phyloP scores from a whole-genome alignment of 768 basidiomycete genomes.

The Clavaria fumosa region DNA sequence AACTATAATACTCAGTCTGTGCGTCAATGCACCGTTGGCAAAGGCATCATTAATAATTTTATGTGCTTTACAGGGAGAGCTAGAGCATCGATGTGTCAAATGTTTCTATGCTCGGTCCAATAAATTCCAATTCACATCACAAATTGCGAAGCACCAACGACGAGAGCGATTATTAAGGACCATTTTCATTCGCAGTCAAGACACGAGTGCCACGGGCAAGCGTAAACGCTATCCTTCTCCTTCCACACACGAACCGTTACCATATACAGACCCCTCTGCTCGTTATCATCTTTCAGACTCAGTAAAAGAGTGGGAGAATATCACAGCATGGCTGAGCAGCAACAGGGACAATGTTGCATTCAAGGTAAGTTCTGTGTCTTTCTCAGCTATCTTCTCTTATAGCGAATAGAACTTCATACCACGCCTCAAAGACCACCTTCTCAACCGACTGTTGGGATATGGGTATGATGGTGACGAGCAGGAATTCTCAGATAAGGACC shows the following conservation, averaged over 20 bases:
- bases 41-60: too few relatives aligned
- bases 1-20: slow-evolving; percentile 6
- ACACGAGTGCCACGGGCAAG: background rate
- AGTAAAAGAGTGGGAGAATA: slow-evolving; percentile 5
- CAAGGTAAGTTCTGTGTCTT: slow-evolving; percentile 8
- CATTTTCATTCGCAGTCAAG: slow-evolving; percentile 3
- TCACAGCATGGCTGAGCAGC: slow-evolving; percentile 7
- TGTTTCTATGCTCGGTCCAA: slow-evolving; percentile 17
- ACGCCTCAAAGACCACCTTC: slow-evolving; percentile 15
- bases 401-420: slow-evolving; percentile 16
- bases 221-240: background rate
- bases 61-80: slow-evolving; percentile 18
- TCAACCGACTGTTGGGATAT: slow-evolving; percentile 8
- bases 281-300: slow-evolving; percentile 15
- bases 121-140: slow-evolving; percentile 13
- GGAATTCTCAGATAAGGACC: slow-evolving; percentile 7
- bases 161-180: slow-evolving; percentile 8
- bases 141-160: slow-evolving; percentile 14
- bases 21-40: background rate
- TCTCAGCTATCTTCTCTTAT: background rate
- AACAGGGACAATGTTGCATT: slow-evolving; percentile 17
- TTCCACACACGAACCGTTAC: slow-evolving; percentile 8
- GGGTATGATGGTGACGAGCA: slow-evolving; percentile 5
- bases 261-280: slow-evolving; percentile 8
- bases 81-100: slow-evolving; percentile 20